Conservation (phyloP, 78 protist species). For the Dictyostelium firmibasis region DNA sequence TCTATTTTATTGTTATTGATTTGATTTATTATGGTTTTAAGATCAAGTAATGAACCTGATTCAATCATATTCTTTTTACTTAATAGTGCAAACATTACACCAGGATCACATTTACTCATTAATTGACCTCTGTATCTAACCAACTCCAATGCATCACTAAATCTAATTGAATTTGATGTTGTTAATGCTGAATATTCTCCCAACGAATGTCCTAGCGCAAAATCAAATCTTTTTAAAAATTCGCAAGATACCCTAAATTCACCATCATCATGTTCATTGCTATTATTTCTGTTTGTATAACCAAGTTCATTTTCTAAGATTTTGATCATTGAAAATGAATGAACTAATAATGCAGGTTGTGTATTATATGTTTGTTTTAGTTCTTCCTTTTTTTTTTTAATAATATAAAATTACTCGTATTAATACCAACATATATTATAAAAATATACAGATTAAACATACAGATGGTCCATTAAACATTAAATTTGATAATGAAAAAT, state of each 20-base stretch:
- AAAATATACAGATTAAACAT: not conserved
- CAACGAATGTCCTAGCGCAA: slow-evolving; percentile 34
- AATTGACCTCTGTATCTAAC: slow-evolving; percentile 53
- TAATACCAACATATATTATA: too few relatives aligned
- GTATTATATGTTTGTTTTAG: slow-evolving; percentile 66
- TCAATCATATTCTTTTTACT: slow-evolving; percentile 15
- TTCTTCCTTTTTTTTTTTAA: slow-evolving; percentile 13
- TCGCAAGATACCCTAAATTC: not conserved
- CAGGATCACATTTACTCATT: slow-evolving; percentile 28
- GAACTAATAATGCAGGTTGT: slow-evolving; percentile 61
- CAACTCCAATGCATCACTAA: not conserved
- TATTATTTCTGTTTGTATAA: not conserved
- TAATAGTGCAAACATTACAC: slow-evolving; percentile 39
- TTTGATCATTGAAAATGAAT: slow-evolving; percentile 35
- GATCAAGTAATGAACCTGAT: not conserved
- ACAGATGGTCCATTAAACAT: slow-evolving; percentile 44
- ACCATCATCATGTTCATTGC: not conserved
- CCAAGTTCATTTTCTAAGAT: slow-evolving; percentile 48
- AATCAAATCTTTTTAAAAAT: slow-evolving; percentile 19
- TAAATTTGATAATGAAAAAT: not conserved
- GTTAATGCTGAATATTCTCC: slow-evolving; percentile 50
- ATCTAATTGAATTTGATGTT: not conserved
- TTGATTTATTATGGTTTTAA: not conserved
- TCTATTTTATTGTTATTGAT: not conserved
- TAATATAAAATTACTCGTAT: too few relatives aligned